Conservation (phyloP, 306 rosid species). For the Ochetophila trinervis region DNA sequence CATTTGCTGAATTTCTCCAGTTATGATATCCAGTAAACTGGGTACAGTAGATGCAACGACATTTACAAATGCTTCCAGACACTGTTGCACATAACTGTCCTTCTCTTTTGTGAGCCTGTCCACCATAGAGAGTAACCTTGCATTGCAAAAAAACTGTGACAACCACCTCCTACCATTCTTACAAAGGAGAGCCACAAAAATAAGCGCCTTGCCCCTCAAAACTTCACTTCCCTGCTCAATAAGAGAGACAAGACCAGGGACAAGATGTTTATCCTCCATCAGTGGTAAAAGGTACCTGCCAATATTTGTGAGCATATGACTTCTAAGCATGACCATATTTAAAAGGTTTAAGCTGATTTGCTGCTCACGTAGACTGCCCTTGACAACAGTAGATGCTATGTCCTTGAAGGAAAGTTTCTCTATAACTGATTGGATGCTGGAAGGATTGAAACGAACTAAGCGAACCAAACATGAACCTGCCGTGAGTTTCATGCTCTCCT, state of each 20-base stretch:
- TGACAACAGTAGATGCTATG: slow-evolving; percentile 67
- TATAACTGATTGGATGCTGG: slow-evolving; percentile 63
- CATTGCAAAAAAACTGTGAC: slow-evolving; percentile 83
- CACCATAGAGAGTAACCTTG: slow-evolving; percentile 76
- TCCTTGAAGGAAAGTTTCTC: slow-evolving; percentile 84
- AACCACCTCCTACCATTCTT: slow-evolving; percentile 90
- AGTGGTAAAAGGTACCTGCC: slow-evolving; percentile 71
- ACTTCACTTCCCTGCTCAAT: slow-evolving; percentile 92
- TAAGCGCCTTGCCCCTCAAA: slow-evolving; percentile 83
- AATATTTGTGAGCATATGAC: slow-evolving; percentile 63
- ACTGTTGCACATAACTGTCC: slow-evolving; percentile 69
- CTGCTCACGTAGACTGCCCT: slow-evolving; percentile 89
- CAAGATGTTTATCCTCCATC: slow-evolving; percentile 80
- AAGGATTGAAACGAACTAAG: slow-evolving; percentile 77
- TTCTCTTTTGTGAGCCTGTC: slow-evolving; percentile 92
- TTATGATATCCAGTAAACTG: slow-evolving; percentile 71
- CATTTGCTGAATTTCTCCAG: slow-evolving; percentile 78
- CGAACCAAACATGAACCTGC: slow-evolving; percentile 99
- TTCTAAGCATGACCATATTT: slow-evolving; percentile 84
- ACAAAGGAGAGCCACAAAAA: slow-evolving; percentile 79
- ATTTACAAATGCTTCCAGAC: slow-evolving; percentile 70
- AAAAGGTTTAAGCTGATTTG: slow-evolving; percentile 92
- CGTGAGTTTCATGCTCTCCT: slow-evolving; percentile 90
- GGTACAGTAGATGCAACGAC: slow-evolving; percentile 75
- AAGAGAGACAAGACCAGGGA: slow-evolving; percentile 68